Conservation (phyloP, 371 early-diverging fungal genomes). For the Entomophthora muscae region DNA sequence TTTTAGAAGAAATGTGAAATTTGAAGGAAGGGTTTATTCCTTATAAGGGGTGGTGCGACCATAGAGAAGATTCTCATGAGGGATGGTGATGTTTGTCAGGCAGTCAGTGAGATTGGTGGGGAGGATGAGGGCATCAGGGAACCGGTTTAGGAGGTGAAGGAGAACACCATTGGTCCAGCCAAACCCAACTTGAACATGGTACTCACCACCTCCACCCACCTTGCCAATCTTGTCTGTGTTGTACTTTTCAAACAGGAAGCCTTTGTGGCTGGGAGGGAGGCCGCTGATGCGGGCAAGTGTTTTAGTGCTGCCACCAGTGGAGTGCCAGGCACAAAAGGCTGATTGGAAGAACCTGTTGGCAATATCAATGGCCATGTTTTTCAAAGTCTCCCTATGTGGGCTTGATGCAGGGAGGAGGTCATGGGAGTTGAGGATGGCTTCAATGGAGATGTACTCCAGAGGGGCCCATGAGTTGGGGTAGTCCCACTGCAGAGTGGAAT, state of each 20-base stretch:
- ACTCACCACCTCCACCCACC: conserved; percentile 68
- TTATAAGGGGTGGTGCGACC: no score
- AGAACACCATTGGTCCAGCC: conserved; percentile 84
- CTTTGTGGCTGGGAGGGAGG: conserved; percentile 14
- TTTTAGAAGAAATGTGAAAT: no score
- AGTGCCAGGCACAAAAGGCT: conserved; percentile 50
- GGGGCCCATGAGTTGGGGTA: conserved; percentile 70
- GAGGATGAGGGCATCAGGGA: neutral
- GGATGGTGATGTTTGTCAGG: neutral
- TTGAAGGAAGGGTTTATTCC: no score
- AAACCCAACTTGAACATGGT: conserved; percentile 68
- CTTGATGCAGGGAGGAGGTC: neutral
- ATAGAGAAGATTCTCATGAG: no score
- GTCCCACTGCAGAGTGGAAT: conserved; percentile 72
- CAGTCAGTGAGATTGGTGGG: neutral
- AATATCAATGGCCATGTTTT: conserved; percentile 21
- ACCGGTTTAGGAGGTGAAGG: neutral
- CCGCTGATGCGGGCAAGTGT: conserved; percentile 15
- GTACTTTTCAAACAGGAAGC: conserved; percentile 71
- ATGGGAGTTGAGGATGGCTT: neutral
- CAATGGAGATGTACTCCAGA: conserved; percentile 26
- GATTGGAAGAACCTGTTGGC: conserved; percentile 42
- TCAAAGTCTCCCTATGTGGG: neutral
- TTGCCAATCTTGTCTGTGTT: conserved; percentile 30
- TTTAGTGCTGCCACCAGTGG: conserved; percentile 32